Evolutionary conservation across 108 stramenopile genomes (phyloP).

Genomic region (Pseudonitzschia delicatissima): DNA sequence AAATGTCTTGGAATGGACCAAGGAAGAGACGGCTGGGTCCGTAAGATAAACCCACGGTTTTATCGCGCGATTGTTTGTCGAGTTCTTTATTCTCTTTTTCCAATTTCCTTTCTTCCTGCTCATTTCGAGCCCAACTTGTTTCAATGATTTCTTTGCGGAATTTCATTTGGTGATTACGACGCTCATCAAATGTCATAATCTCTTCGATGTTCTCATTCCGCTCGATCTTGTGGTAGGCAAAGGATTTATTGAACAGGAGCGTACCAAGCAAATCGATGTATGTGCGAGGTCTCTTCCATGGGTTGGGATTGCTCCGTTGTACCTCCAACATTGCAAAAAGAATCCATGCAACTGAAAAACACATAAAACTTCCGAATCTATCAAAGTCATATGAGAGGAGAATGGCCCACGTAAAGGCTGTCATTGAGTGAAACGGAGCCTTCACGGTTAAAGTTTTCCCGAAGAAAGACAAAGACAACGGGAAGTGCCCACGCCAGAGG

Average conservation of each 20-base stretch:
- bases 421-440: conserved; percentile 51
- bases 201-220: conserved; percentile 16
- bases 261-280: conserved; percentile 20
- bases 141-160: conserved; percentile 19
- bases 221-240: background rate
- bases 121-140: conserved; percentile 9
- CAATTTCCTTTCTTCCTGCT: background rate
- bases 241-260: conserved; percentile 22
- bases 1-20: conserved; percentile 27
- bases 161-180: background rate
- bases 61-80: conserved; percentile 12
- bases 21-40: conserved; percentile 7
- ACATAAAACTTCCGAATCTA: conserved; percentile 14
- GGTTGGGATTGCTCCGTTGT: conserved; percentile 4
- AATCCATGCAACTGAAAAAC: conserved; percentile 25
- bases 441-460: conserved; percentile 4
- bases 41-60: background rate
- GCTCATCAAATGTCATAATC: conserved; percentile 13
- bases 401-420: conserved; percentile 38
- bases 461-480: conserved; percentile 8
- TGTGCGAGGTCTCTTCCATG: conserved; percentile 14
- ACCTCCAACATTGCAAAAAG: conserved; percentile 25
- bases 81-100: conserved; percentile 5
- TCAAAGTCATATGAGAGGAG: conserved; percentile 22
- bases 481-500: conserved; percentile 43